Percentiles rank a stretch among this genome's conserved stretches.
Evolutionary conservation across 208 protist species (phyloP).

Genomic region (Leishmania lainsoni): DNA sequence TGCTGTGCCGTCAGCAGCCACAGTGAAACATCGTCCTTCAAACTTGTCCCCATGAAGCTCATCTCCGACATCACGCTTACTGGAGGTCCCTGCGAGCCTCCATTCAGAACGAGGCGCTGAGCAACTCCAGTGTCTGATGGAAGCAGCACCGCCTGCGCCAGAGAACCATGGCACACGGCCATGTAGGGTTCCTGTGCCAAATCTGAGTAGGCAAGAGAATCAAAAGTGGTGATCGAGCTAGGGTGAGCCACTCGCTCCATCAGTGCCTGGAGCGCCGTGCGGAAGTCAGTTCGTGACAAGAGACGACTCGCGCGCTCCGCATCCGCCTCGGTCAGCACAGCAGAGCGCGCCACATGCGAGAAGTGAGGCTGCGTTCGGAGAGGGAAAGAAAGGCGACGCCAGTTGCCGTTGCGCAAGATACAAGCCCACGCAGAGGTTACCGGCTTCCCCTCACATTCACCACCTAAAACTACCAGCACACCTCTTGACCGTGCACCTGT

Average conservation of each 20-base stretch:
- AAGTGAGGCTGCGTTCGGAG: slow-evolving; percentile 34
- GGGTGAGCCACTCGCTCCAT: slow-evolving; percentile 16
- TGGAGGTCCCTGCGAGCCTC: slow-evolving; percentile 55
- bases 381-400: slow-evolving; percentile 53
- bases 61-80: slow-evolving; percentile 53
- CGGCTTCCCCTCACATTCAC: slow-evolving; percentile 45
- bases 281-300: slow-evolving; percentile 27
- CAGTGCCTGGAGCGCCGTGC: slow-evolving; percentile 20
- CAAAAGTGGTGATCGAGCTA: neutral
- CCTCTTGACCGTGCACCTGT: slow-evolving; percentile 10
- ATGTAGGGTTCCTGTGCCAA: slow-evolving; percentile 29
- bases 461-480: slow-evolving; percentile 58
- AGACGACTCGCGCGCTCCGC: slow-evolving; percentile 1
- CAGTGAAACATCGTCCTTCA: slow-evolving; percentile 46
- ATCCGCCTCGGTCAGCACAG: neutral
- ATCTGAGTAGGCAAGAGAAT: neutral
- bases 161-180: slow-evolving; percentile 61
- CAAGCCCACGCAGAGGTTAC: slow-evolving; percentile 59
- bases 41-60: slow-evolving; percentile 31
- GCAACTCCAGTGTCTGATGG: slow-evolving; percentile 5
- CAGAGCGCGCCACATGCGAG: slow-evolving; percentile 13
- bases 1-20: slow-evolving; percentile 46
- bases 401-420: slow-evolving; percentile 39
- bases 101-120: slow-evolving; percentile 27
- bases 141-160: slow-evolving; percentile 34